Evolutionary conservation across 352 stramenopile genomes (phyloP).

Genomic region (Plasmopara halstedii): DNA sequence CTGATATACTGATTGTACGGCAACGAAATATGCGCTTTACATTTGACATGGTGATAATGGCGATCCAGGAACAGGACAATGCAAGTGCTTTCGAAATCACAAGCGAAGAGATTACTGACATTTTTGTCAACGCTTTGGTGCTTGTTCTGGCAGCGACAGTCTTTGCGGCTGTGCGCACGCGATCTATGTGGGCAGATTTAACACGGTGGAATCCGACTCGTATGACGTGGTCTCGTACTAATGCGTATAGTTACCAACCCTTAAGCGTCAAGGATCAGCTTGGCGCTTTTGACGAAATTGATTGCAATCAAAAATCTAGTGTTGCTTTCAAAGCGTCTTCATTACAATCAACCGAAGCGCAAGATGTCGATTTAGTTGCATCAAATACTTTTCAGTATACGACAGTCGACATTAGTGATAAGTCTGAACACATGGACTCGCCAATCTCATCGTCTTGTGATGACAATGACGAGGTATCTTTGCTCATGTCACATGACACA

Average conservation of each 20-base stretch:
- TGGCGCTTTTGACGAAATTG: neutral
- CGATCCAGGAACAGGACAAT: slow-evolving; percentile 27
- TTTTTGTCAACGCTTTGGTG: slow-evolving; percentile 11
- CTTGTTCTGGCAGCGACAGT: slow-evolving; percentile 8
- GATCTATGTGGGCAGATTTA: neutral
- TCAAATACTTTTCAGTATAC: neutral
- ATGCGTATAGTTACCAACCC: no score
- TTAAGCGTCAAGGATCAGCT: neutral
- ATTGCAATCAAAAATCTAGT: neutral
- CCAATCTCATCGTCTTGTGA: no score
- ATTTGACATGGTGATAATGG: slow-evolving; percentile 34
- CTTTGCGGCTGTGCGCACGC: slow-evolving; percentile 6
- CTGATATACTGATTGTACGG: slow-evolving; percentile 32
- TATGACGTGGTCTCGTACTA: neutral
- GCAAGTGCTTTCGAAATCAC: slow-evolving; percentile 24
- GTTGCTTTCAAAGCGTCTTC: neutral
- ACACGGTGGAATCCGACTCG: neutral
- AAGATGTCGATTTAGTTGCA: neutral
- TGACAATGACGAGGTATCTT: no score
- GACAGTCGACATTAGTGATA: neutral
- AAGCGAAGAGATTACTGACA: slow-evolving; percentile 13
- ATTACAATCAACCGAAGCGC: neutral
- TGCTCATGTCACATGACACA: no score
- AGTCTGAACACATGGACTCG: neutral
- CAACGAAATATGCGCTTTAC: slow-evolving; percentile 34